phyloP scores from a whole-genome alignment of 805 yeast genomes.

The Komagataella populi region DNA sequence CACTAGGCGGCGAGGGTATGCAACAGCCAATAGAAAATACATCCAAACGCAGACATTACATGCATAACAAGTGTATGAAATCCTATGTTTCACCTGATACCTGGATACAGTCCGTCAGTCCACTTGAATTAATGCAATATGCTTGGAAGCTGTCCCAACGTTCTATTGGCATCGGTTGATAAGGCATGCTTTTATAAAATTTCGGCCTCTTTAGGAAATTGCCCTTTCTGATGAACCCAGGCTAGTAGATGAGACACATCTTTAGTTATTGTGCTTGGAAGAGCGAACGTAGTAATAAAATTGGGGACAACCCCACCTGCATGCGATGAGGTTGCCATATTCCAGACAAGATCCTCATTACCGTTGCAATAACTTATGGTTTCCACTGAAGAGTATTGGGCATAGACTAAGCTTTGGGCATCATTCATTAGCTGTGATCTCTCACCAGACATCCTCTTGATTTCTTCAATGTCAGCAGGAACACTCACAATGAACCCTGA shows the following conservation, averaged over 20 bases:
- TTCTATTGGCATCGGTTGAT: not conserved
- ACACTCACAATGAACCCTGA: not conserved
- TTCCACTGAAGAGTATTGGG: not conserved
- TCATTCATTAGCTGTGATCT: not conserved
- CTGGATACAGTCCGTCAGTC: too few species aligned
- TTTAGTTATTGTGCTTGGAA: not conserved
- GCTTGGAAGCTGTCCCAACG: not conserved
- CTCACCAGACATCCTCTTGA: not conserved
- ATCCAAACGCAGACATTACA: not conserved
- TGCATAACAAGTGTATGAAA: not conserved
- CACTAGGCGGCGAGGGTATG: not conserved
- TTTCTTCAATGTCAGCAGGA: not conserved
- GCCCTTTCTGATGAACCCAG: not conserved
- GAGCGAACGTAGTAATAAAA: not conserved
- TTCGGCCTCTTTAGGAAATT: not conserved
- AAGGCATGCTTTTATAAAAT: not conserved
- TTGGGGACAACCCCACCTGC: not conserved
- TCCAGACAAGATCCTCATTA: not conserved
- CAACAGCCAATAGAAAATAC: not conserved
- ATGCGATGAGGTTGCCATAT: not conserved
- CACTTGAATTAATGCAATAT: too few species aligned
- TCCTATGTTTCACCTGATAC: not conserved
- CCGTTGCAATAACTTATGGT: not conserved
- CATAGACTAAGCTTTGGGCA: not conserved
- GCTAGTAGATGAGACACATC: not conserved